A percentile compares a stretch with the other conserved stretches of the same genome.
Conservation (phyloP, 768 basidiomycete species). For the Russula abietina region DNA sequence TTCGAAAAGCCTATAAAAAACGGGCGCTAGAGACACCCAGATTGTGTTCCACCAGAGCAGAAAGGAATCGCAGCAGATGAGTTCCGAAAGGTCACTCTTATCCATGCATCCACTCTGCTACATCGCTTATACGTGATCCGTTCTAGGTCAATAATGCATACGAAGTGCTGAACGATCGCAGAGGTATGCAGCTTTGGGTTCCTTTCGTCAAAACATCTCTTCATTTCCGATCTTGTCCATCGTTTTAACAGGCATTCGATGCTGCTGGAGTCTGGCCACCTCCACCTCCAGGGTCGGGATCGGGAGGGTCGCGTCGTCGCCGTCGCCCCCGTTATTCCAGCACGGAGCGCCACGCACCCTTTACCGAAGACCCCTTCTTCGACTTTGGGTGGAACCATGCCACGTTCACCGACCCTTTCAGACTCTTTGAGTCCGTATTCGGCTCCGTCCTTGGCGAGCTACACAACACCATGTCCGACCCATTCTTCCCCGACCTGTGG, state of each 20-base stretch:
- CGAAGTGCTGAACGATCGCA: conserved; percentile 59
- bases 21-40: conserved; percentile 71
- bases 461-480: conserved; percentile 29
- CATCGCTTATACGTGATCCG: conserved; percentile 11
- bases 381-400: conserved; percentile 41
- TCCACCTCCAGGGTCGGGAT: conserved; percentile 35
- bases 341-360: conserved; percentile 3
- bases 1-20: conserved; percentile 74
- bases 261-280: conserved; percentile 68
- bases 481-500: conserved; percentile 33
- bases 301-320: conserved; percentile 5
- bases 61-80: conserved; percentile 57
- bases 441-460: conserved; percentile 52
- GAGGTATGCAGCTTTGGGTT: conserved; percentile 36
- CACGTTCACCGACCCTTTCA: conserved; percentile 67
- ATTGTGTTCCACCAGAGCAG: conserved; percentile 57
- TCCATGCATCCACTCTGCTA: background rate
- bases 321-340: conserved; percentile 13
- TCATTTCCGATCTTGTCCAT: conserved; percentile 7
- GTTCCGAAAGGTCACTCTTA: conserved; percentile 39
- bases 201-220: background rate
- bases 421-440: conserved; percentile 68
- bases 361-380: conserved; percentile 24
- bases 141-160: conserved; percentile 69
- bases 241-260: conserved; percentile 51